These are phyloP conservation scores for Dispira simplex DNA, from an alignment of 192 early-diverging fungal genomes.

Conservation along the genomic window DNA sequence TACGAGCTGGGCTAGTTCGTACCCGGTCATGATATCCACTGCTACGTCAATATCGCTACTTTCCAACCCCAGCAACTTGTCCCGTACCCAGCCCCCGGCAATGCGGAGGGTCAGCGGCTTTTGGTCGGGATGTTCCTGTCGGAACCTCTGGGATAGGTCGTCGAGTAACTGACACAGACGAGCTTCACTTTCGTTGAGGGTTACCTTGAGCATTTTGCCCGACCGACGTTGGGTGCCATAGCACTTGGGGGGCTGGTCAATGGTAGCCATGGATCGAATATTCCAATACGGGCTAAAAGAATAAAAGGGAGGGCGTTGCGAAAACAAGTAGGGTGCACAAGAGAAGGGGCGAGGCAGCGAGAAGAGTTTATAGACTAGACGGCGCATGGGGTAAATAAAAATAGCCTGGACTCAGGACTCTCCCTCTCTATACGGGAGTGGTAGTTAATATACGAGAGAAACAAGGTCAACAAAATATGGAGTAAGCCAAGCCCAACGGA, in stretches of 20 bases:
- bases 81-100: constrained; percentile 97
- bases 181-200: not conserved
- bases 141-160: not conserved
- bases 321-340: too few relatives aligned
- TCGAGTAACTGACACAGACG: not conserved
- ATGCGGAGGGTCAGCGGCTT: constrained; percentile 56
- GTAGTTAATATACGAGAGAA: too few relatives aligned
- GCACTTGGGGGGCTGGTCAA: too few relatives aligned
- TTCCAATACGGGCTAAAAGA: not conserved
- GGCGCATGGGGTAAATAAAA: too few relatives aligned
- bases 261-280: not conserved
- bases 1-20: constrained; percentile 67
- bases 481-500: too few relatives aligned
- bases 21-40: constrained; percentile 84
- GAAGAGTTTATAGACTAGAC: too few relatives aligned
- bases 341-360: too few relatives aligned
- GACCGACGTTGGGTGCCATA: not conserved
- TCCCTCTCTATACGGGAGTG: too few relatives aligned
- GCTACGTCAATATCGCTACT: constrained; percentile 92
- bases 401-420: too few relatives aligned
- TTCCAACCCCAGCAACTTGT: constrained; percentile 85
- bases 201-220: not conserved
- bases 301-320: not conserved
- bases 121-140: not conserved
- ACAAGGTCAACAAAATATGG: too few relatives aligned